Evolutionary conservation across 352 stramenopile species (phyloP).

Genomic region (Phytophthora kernoviae): DNA sequence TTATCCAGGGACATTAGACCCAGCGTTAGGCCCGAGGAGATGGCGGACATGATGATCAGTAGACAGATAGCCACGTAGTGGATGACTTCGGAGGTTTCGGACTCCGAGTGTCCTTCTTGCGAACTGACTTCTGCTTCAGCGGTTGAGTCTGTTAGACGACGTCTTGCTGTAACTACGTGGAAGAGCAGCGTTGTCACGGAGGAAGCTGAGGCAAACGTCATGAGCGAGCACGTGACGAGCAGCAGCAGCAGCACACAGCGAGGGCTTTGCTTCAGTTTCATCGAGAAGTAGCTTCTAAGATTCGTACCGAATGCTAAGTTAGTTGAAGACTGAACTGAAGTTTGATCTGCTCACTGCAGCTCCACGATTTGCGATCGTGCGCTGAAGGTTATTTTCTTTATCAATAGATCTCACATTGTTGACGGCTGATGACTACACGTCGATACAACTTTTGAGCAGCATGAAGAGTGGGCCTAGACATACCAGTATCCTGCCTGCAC

Average conservation of each 20-base stretch:
- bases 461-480: conserved; percentile 29
- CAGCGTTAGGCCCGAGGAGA: conserved; percentile 96
- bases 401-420: conserved; percentile 1
- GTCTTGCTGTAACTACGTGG: conserved; percentile 13
- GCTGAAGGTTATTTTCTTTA: neutral
- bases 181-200: conserved; percentile 30
- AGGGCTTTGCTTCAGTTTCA: conserved; percentile 9
- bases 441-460: neutral
- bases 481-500: conserved; percentile 87
- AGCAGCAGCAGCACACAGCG: conserved; percentile 1
- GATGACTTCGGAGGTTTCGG: conserved; percentile 33
- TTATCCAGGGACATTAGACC: conserved; percentile 97
- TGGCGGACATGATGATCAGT: conserved; percentile 86
- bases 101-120: no score
- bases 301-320: neutral
- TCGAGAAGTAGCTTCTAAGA: conserved; percentile 13
- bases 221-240: conserved; percentile 1
- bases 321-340: conserved; percentile 19
- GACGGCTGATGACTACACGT: neutral
- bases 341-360: neutral
- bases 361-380: neutral
- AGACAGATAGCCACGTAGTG: conserved; percentile 57
- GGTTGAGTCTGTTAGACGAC: conserved; percentile 16
- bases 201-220: conserved; percentile 3
- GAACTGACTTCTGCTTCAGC: neutral